A percentile compares a stretch with the other conserved stretches of the same genome.
Conservation (phyloP, 495 filamentous ascomycete genomes). For the Podospora comata region DNA sequence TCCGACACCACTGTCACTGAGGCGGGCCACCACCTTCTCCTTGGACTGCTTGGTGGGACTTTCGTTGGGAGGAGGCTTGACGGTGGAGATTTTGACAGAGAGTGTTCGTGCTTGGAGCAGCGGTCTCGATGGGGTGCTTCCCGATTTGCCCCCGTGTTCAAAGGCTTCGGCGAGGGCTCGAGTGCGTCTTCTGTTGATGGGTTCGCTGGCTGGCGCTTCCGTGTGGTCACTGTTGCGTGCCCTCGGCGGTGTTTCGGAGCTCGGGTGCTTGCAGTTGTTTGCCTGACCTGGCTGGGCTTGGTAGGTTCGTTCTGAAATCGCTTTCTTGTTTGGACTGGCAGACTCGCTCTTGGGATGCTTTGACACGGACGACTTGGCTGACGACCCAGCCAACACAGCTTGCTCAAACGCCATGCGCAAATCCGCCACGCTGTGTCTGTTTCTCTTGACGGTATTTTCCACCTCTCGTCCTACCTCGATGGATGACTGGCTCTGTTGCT, state of each 20-base stretch:
- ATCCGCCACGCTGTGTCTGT: slow-evolving; percentile 37
- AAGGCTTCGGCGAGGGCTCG: not conserved
- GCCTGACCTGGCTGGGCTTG: slow-evolving; percentile 3
- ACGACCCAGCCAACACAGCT: not conserved
- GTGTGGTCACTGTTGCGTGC: not conserved
- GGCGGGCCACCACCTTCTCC: not conserved
- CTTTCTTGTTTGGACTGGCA: not conserved
- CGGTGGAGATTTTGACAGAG: slow-evolving; percentile 21
- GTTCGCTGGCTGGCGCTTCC: not conserved
- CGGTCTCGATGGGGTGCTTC: slow-evolving; percentile 6
- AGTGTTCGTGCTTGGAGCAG: slow-evolving; percentile 18
- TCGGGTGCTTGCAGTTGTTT: slow-evolving; percentile 7
- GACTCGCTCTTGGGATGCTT: slow-evolving; percentile 5
- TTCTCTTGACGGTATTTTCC: slow-evolving; percentile 17
- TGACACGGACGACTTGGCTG: not conserved
- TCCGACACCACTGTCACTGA: not conserved
- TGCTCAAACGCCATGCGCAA: slow-evolving; percentile 36
- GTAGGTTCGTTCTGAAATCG: not conserved
- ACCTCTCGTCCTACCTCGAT: not conserved
- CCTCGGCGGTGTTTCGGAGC: not conserved
- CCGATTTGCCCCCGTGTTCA: not conserved
- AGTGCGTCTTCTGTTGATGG: not conserved
- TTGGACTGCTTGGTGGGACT: not conserved
- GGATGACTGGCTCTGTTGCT: slow-evolving; percentile 4
- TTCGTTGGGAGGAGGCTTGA: not conserved